A percentile compares a stretch with the other conserved stretches of the same genome.
These are phyloP conservation scores for Aegilops longissima DNA, from an alignment of 176 grass and related monocot species.

Conservation along the genomic window DNA sequence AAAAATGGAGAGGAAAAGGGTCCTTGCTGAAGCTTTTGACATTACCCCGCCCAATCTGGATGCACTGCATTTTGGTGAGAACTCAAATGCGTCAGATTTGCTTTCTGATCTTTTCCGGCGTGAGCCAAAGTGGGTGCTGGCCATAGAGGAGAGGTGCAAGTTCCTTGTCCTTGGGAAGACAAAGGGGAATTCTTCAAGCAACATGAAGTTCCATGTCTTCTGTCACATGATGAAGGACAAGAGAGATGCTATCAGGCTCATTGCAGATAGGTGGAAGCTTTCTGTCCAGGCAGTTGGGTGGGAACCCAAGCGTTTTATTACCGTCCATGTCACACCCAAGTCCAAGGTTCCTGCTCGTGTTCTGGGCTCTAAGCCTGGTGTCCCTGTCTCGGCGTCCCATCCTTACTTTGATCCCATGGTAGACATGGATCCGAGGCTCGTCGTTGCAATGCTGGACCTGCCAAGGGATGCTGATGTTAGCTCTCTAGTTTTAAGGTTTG, in stretches of 20 bases:
- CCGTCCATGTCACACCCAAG: constrained; percentile 77
- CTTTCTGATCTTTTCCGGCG: constrained; percentile 66
- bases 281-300: constrained; percentile 65
- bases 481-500: constrained; percentile 81
- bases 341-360: constrained; percentile 74
- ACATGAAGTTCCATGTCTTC: constrained; percentile 75
- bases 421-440: constrained; percentile 92
- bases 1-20: constrained; percentile 81
- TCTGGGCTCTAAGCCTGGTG: constrained; percentile 59
- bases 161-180: constrained; percentile 85
- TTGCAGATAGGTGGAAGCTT: constrained; percentile 95
- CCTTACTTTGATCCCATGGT: constrained; percentile 69
- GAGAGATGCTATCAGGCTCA: constrained; percentile 65
- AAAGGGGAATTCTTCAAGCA: constrained; percentile 49
- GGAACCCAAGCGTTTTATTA: constrained; percentile 85
- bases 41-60: constrained; percentile 83
- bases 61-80: constrained; percentile 86
- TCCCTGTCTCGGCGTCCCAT: constrained; percentile 47
- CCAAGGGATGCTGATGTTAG: constrained; percentile 91
- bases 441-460: constrained; percentile 85
- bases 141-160: constrained; percentile 92
- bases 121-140: constrained; percentile 85
- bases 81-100: constrained; percentile 45
- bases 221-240: constrained; percentile 80
- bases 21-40: constrained; percentile 93